Base-by-base conservation (phyloP, 179 eudicot genomes). In the Silene vulgaris region DNA sequence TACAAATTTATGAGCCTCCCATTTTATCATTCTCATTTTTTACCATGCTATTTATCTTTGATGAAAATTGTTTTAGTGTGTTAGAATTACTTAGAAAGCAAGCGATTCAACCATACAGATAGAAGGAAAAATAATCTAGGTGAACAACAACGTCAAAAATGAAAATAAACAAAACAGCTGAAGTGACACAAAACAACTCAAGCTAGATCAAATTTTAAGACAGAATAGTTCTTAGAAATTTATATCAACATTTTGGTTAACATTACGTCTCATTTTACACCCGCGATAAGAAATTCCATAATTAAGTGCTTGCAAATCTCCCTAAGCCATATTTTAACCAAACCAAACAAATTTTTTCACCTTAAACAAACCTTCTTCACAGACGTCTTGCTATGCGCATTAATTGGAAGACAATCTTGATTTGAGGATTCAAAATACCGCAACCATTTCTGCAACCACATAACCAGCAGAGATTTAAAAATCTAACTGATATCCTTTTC, bases 321-420 rank as follows among this genome's bases (percentile, higher is more conserved):
- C 61, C 37, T 35, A 11, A 28, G 0, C 12, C 30, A 65, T 71
- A 76, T 65, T 23, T 19, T 2, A 74, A 63, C 8, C 35, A 74
- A 67, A 62, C 19, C 8, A 3, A 63, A 70, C 73, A 56, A 64
- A 9, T 1, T 1, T 5, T 21, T 35, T 20, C 13, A 73, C 57
- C 19, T 1, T 67, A 8, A 23, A 78, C 91, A 68, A 70, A 94
- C 97, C 99, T 92, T 92, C 74, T 82, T 69, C 45, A 95, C 96
- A 66, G 97, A 95, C 75, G 90, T 87, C 84, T 74, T 87, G 87
- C 97, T 95, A 75, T 90, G 97, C 9, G 97, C 92, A 82, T 92
- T 95, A 73, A 95, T 87, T 1, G 95, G 61, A 63, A 95, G 82
- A 76, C 96, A 89, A 71, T 95, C 96, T 72, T 88, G 87, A 72